Percentiles rank a stretch among this genome's conserved stretches.
phyloP scores from a whole-genome alignment of 495 filamentous ascomycete genomes.

The Hyaloscypha bicolor region DNA sequence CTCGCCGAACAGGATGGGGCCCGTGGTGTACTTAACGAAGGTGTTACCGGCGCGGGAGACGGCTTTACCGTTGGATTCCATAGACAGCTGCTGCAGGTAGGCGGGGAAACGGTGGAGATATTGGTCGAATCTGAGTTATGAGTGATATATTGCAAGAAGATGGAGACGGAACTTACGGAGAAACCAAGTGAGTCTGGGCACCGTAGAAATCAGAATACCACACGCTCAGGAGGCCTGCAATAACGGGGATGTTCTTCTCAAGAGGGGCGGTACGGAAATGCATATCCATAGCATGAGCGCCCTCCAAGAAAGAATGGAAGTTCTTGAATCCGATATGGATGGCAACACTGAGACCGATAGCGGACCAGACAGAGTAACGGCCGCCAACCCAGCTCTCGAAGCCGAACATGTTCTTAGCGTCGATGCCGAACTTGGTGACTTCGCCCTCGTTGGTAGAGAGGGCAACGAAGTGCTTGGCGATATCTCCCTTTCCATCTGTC shows the following conservation, averaged over 20 bases:
- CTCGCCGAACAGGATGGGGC: constrained; percentile 93
- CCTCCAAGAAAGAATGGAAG: constrained; percentile 94
- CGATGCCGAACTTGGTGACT: constrained; percentile 98
- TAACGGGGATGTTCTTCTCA: constrained; percentile 90
- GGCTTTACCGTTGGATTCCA: constrained; percentile 99
- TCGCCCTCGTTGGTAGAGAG: constrained; percentile 94
- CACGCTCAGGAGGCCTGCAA: constrained; percentile 91
- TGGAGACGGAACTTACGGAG: constrained; percentile 59
- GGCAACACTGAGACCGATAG: constrained; percentile 91
- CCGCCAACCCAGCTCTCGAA: constrained; percentile 99
- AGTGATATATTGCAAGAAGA: neutral
- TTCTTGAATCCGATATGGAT: constrained; percentile 96
- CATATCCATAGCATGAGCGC: constrained; percentile 97
- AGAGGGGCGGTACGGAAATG: constrained; percentile 92
- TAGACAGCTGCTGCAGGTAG: constrained; percentile 97
- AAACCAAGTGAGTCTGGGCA: constrained; percentile 94
- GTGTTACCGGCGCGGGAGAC: constrained; percentile 82
- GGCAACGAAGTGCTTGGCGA: constrained; percentile 98
- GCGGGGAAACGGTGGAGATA: constrained; percentile 98
- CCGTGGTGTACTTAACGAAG: constrained; percentile 96
- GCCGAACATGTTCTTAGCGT: constrained; percentile 97
- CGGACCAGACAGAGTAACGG: constrained; percentile 97
- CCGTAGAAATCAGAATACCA: constrained; percentile 99
- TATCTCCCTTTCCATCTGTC: constrained; percentile 72
- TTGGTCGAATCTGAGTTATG: constrained; percentile 76